A percentile compares a stretch with the other conserved stretches of the same genome.
phyloP scores from a whole-genome alignment of 2,329 filamentous ascomycete genomes.

The Rutstroemia sp. region DNA sequence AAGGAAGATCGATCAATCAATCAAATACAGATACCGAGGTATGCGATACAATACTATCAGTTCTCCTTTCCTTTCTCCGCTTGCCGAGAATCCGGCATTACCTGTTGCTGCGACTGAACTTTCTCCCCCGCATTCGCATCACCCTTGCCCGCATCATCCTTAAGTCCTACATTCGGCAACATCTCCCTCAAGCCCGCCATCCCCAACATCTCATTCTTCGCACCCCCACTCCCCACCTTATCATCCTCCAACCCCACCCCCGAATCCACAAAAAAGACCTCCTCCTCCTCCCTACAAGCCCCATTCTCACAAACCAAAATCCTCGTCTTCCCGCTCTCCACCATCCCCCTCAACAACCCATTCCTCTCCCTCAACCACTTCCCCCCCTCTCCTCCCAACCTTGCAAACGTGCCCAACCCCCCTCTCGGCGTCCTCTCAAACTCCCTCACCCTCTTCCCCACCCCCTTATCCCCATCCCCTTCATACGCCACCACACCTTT shows the following conservation, averaged over 20 bases:
- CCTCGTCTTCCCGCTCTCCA: constrained; percentile 32
- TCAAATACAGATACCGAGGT: neutral
- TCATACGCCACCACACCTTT: constrained; percentile 46
- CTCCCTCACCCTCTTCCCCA: constrained; percentile 28
- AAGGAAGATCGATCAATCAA: neutral
- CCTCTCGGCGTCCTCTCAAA: constrained; percentile 26
- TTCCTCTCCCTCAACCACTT: constrained; percentile 45
- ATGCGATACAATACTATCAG: neutral
- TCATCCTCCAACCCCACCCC: neutral
- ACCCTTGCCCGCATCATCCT: neutral
- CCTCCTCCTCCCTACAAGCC: constrained; percentile 35
- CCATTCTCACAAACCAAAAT: constrained; percentile 40
- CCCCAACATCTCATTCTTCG: neutral
- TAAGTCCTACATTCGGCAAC: neutral
- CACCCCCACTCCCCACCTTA: neutral
- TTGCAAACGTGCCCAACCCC: constrained; percentile 19
- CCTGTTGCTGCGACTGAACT: neutral
- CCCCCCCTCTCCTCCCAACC: constrained; percentile 18
- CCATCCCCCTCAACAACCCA: constrained; percentile 29
- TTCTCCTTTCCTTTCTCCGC: neutral
- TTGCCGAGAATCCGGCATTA: neutral
- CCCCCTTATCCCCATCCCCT: constrained; percentile 12
- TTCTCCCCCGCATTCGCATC: neutral
- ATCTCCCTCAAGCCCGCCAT: neutral
- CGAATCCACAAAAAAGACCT: constrained; percentile 2